phyloP scores from a whole-genome alignment of 2,329 filamentous ascomycete genomes.

The Dendrostoma leiphaemia region DNA sequence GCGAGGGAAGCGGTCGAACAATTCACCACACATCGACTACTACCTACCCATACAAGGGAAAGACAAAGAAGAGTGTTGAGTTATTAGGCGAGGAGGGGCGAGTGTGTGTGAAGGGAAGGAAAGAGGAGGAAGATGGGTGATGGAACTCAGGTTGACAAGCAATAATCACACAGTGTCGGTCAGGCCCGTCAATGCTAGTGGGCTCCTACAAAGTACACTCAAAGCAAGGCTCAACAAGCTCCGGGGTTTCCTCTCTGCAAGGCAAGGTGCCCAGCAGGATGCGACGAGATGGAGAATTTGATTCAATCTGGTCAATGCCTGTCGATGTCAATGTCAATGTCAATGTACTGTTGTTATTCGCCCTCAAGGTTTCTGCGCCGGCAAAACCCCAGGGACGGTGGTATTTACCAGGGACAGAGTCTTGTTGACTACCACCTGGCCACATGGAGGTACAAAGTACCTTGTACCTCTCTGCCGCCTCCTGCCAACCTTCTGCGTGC shows the following conservation, averaged over 20 bases:
- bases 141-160: not conserved
- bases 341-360: too few species aligned
- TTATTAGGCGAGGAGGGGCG: not conserved
- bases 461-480: too few species aligned
- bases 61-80: slow-evolving; percentile 1
- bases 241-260: not conserved
- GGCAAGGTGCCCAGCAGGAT: slow-evolving; percentile 13
- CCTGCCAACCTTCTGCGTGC: too few species aligned
- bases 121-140: not conserved
- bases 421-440: slow-evolving; percentile 4
- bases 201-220: too few species aligned
- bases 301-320: not conserved
- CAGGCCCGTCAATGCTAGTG: too few species aligned
- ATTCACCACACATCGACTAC: slow-evolving; percentile 12
- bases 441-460: slow-evolving; percentile 3
- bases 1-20: slow-evolving; percentile 13
- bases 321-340: too few species aligned
- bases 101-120: not conserved
- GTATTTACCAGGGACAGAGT: too few species aligned
- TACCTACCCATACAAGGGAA: slow-evolving; percentile 14
- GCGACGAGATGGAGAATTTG: slow-evolving; percentile 9
- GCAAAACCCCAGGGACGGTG: too few species aligned
- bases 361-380: too few species aligned
- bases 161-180: slow-evolving; percentile 5
- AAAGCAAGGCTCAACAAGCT: too few species aligned